These are phyloP conservation scores for Tulasnella sp. DNA, from an alignment of 768 basidiomycete genomes.

Conservation along the genomic window DNA sequence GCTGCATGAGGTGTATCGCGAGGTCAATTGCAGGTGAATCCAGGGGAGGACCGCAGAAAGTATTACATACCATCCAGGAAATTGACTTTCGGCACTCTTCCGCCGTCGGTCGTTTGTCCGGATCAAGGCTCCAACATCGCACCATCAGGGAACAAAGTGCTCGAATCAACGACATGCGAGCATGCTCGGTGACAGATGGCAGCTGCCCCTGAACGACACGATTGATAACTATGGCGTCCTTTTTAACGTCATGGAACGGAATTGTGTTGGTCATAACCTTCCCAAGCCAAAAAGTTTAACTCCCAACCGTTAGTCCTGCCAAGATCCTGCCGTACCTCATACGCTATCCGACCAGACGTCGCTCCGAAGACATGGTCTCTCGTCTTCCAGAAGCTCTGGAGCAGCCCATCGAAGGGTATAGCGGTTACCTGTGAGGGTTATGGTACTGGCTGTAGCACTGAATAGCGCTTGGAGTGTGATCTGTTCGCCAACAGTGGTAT, in stretches of 20 bases:
- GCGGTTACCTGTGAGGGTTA: not conserved
- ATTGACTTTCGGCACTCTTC: not conserved
- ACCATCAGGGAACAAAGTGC: not conserved
- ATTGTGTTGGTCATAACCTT: not conserved
- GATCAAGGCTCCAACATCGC: not conserved
- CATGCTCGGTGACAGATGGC: not conserved
- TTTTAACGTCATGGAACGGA: not conserved
- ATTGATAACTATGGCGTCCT: not conserved
- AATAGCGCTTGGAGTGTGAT: not conserved
- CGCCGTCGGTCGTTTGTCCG: not conserved
- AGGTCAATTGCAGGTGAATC: not conserved
- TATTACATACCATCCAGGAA: not conserved
- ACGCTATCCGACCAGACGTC: not conserved
- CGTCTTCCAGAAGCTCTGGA: not conserved
- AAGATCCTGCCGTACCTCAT: not conserved
- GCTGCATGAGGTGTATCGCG: not conserved
- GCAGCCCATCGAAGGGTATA: not conserved
- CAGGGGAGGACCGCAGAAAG: not conserved
- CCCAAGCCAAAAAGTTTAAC: too few relatives aligned
- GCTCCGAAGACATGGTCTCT: not conserved
- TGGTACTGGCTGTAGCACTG: not conserved
- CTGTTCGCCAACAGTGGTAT: not conserved
- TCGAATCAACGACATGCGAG: not conserved
- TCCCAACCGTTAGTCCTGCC: not conserved
- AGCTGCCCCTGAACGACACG: not conserved